Conservation (phyloP, 768 basidiomycete genomes). For the Pisolithus tinctorius region DNA sequence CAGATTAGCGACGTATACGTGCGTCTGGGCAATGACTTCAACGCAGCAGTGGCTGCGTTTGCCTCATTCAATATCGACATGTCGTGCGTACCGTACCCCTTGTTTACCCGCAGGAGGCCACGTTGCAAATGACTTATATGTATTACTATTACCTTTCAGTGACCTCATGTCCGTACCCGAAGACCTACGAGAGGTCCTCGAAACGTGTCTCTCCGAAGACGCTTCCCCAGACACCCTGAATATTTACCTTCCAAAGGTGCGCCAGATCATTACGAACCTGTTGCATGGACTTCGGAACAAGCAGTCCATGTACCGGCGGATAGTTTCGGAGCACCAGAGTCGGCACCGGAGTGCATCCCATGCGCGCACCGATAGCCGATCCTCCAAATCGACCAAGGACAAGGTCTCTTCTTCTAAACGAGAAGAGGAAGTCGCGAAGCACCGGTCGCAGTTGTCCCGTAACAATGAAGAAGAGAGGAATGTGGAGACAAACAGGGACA, state of each 20-base stretch:
- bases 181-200: slow-evolving; percentile 82
- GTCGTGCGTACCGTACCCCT: slow-evolving; percentile 50
- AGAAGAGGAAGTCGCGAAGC: slow-evolving; percentile 35
- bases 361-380: slow-evolving; percentile 52
- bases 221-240: slow-evolving; percentile 82
- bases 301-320: slow-evolving; percentile 80
- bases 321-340: slow-evolving; percentile 56
- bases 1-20: slow-evolving; percentile 98
- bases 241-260: slow-evolving; percentile 83
- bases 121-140: slow-evolving; percentile 6
- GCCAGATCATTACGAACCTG: slow-evolving; percentile 88
- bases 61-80: slow-evolving; percentile 80
- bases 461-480: slow-evolving; percentile 32
- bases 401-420: slow-evolving; percentile 20
- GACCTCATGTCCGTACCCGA: slow-evolving; percentile 85
- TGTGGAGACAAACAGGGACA: slow-evolving; percentile 33
- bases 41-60: slow-evolving; percentile 87
- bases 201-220: slow-evolving; percentile 87
- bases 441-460: slow-evolving; percentile 45
- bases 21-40: slow-evolving; percentile 94
- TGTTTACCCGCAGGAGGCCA: slow-evolving; percentile 7
- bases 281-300: slow-evolving; percentile 89
- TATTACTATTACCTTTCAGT: slow-evolving; percentile 35
- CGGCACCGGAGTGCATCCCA: slow-evolving; percentile 39
- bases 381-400: slow-evolving; percentile 40